Conservation (phyloP, 305 asterid genomes). For the Lippia alba region DNA sequence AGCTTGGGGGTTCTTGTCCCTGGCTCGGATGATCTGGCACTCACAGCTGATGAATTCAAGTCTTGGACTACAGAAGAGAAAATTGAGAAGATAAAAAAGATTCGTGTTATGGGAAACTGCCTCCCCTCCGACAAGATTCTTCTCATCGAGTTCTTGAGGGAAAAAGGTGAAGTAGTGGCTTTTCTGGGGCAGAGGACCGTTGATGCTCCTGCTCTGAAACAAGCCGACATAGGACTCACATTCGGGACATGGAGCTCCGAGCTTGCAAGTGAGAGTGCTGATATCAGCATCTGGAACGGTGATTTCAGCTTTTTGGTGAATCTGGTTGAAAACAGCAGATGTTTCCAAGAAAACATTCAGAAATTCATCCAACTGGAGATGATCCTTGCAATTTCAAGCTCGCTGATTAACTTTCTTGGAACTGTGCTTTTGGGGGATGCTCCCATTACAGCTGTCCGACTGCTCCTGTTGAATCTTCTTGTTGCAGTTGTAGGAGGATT, state of each 20-base stretch:
- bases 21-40: conserved; percentile 24
- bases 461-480: conserved; percentile 44
- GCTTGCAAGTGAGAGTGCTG: conserved; percentile 26
- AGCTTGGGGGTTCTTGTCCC: conserved; percentile 25
- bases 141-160: conserved; percentile 33
- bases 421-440: conserved; percentile 31
- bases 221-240: conserved; percentile 43
- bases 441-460: conserved; percentile 37
- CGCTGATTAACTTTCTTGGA: conserved; percentile 37
- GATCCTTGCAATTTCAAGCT: conserved; percentile 31
- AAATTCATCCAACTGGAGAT: conserved; percentile 42
- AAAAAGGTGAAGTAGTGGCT: conserved; percentile 41
- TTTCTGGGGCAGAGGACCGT: conserved; percentile 38
- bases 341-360: conserved; percentile 34
- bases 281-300: conserved; percentile 29
- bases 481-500: conserved; percentile 39
- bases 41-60: conserved; percentile 32
- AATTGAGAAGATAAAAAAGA: not conserved
- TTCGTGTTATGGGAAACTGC: conserved; percentile 39
- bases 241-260: conserved; percentile 45
- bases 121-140: conserved; percentile 30
- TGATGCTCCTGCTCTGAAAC: conserved; percentile 43
- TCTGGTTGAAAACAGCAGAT: conserved; percentile 36
- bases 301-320: conserved; percentile 22
- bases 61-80: conserved; percentile 24